Evolutionary conservation across 106 monocot species (phyloP), one percentile per base, ranked within the genome.

Genomic region (Triglochin maritima): DNA sequence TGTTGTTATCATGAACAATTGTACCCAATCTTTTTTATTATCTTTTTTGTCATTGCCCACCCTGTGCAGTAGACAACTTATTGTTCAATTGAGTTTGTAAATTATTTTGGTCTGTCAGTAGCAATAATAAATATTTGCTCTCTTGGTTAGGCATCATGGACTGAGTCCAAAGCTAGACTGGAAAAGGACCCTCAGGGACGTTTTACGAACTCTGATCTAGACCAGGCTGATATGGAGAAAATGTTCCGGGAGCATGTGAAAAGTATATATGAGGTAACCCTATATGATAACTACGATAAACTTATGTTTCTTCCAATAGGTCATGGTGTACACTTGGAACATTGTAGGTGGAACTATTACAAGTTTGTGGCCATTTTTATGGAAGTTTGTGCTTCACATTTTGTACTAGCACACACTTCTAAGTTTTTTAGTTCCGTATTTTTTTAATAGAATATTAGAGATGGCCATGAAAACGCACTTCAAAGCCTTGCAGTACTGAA

Each of bases 111-210:
- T 55, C 7, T 29, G 10, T 14, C 45, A 50, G 50, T 46, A 10
- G 52, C 29, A 60, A 57, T 29, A 29, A 41, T 12, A 50, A 16
- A 44, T 15, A 64, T 66, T 49, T 45, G 13, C 10, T 65, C 56
- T 56, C 50, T 46, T 49, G 47, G 7, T 66, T 73, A 98, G 96
- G 85, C 90, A 53, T 91, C 96, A 60, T 98, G 91, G 96, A 88
- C 90, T 6, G 91, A 91, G 66, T 87, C 85, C 48, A 98, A 98
- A 70, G 83, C 80, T 44, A 88, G 79, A 63, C 59, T 98, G 43
- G 96, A 91, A 52, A 98, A 91, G 62, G 96, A 98, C 84, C 96
- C 96, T 7, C 96, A 91, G 72, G 85, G 78, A 41, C 96, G 96
- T 61, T 88, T 84, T 59, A 68, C 69, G 72, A 91, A 88, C 76